phyloP scores from a whole-genome alignment of 208 protist species.

The Trypanosoma avium region DNA sequence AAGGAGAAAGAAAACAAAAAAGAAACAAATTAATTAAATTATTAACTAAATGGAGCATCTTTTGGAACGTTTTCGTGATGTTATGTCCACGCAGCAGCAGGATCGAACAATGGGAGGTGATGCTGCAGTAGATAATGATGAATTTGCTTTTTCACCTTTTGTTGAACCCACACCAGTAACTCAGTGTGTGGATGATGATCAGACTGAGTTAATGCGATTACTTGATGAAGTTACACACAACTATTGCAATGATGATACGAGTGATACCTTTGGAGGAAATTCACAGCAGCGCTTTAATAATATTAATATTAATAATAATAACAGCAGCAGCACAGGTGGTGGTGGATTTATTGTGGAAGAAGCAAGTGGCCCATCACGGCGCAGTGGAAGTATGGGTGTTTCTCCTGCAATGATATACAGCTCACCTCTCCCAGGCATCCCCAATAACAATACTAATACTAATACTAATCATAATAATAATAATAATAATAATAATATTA shows the following conservation, averaged over 20 bases:
- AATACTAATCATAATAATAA: too few relatives aligned
- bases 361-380: constrained; percentile 22
- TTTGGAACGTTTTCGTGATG: constrained; percentile 22
- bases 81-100: background rate
- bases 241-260: background rate
- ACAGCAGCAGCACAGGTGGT: background rate
- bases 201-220: constrained; percentile 41
- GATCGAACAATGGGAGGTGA: background rate
- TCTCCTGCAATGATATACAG: too few relatives aligned
- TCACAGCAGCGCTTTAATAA: too few relatives aligned
- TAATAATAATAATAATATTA: too few relatives aligned
- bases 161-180: constrained; percentile 10
- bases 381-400: too few relatives aligned
- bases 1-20: constrained; percentile 2
- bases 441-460: too few relatives aligned
- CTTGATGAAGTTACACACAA: constrained; percentile 44
- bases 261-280: background rate
- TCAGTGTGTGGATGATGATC: constrained; percentile 32
- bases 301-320: too few relatives aligned
- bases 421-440: constrained; percentile 32
- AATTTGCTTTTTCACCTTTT: constrained; percentile 28
- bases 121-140: constrained; percentile 1
- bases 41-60: constrained; percentile 10
- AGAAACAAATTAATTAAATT: background rate
- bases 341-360: constrained; percentile 58